phyloP scores from a whole-genome alignment of 176 grass and related monocot genomes.

The Zizania latifolia region DNA sequence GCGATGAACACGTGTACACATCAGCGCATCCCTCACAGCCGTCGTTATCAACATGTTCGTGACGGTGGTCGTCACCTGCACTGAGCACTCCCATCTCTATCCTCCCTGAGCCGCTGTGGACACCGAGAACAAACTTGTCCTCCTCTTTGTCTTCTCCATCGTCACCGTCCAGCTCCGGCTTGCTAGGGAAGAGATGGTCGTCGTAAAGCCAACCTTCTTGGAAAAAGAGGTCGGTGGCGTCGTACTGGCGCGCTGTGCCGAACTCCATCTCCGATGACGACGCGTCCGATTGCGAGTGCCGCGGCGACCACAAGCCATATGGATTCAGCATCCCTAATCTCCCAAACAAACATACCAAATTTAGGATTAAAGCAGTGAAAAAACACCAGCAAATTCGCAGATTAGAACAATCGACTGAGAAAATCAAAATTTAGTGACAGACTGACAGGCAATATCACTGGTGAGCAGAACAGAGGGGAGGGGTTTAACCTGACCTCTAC shows the following conservation, averaged over 20 bases:
- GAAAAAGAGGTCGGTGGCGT: constrained; percentile 61
- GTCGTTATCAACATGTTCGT: constrained; percentile 26
- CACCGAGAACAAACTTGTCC: constrained; percentile 70
- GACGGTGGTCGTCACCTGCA: constrained; percentile 11
- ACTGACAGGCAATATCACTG: background rate
- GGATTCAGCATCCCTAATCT: constrained; percentile 70
- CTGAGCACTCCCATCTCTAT: constrained; percentile 17
- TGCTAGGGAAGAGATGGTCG: constrained; percentile 48
- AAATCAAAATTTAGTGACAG: constrained; percentile 6
- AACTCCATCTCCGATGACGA: constrained; percentile 84
- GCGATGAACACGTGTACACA: constrained; percentile 67
- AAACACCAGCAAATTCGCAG: background rate
- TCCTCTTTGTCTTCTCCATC: constrained; percentile 36
- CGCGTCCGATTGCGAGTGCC: constrained; percentile 47
- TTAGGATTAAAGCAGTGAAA: background rate
- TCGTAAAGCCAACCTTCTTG: constrained; percentile 77
- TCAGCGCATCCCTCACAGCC: constrained; percentile 49
- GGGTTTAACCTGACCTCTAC: constrained; percentile 24
- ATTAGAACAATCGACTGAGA: background rate
- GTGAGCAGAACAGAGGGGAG: background rate
- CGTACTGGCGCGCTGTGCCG: constrained; percentile 77
- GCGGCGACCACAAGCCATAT: constrained; percentile 77
- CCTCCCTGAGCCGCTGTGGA: constrained; percentile 15
- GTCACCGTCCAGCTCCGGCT: constrained; percentile 16
- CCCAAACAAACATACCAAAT: background rate